phyloP scores from a whole-genome alignment of 73 alveolate genomes.

The Urostyla sp. region DNA sequence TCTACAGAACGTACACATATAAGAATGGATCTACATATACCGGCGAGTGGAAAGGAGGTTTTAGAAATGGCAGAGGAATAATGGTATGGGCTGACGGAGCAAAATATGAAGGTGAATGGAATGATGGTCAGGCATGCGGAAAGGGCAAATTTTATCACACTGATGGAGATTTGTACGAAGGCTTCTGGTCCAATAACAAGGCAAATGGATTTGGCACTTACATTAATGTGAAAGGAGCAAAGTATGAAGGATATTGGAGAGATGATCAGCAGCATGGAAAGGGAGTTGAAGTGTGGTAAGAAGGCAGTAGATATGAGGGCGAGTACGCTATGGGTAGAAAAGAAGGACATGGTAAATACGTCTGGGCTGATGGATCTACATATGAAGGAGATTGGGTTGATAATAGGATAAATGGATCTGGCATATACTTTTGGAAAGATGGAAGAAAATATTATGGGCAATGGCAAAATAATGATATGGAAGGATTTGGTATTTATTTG shows the following conservation, averaged over 20 bases:
- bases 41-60: constrained; percentile 86
- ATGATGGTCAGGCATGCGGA: constrained; percentile 78
- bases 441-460: constrained; percentile 84
- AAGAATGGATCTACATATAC: constrained; percentile 64
- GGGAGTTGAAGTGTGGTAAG: constrained; percentile 86
- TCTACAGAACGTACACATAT: constrained; percentile 52
- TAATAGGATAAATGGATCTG: constrained; percentile 80
- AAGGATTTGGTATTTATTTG: constrained; percentile 65
- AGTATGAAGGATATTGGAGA: constrained; percentile 83
- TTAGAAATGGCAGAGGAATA: constrained; percentile 80
- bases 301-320: constrained; percentile 84
- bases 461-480: constrained; percentile 77
- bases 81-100: constrained; percentile 88
- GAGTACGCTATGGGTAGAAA: constrained; percentile 74
- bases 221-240: constrained; percentile 73
- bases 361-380: constrained; percentile 81
- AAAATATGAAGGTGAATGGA: constrained; percentile 83
- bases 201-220: constrained; percentile 70
- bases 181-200: constrained; percentile 73
- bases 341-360: constrained; percentile 84
- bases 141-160: constrained; percentile 70
- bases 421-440: constrained; percentile 83
- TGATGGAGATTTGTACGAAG: constrained; percentile 74
- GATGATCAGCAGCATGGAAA: constrained; percentile 81
- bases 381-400: constrained; percentile 85